Conservation (phyloP, 208 protist species). For the Trypanosoma theileri region DNA sequence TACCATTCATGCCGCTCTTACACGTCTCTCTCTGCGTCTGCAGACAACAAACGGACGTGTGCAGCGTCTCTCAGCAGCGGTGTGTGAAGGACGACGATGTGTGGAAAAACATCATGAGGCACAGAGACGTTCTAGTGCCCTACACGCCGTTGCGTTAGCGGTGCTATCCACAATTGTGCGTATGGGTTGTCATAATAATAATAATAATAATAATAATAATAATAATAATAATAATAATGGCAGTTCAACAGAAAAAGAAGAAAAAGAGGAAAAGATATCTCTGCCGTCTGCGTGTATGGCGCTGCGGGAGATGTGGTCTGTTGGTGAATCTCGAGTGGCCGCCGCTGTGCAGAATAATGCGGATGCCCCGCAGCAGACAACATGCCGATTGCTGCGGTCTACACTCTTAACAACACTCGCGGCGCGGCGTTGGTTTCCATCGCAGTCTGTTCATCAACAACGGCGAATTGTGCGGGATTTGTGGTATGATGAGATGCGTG, state of each 20-base stretch:
- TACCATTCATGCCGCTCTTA: background rate
- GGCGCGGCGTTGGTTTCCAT: constrained; percentile 21
- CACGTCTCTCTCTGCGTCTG: constrained; percentile 7
- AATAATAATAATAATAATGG: too few relatives aligned
- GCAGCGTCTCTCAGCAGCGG: background rate
- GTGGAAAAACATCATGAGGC: too few relatives aligned
- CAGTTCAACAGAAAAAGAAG: background rate
- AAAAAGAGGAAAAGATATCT: background rate
- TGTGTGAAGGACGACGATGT: too few relatives aligned
- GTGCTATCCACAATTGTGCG: constrained; percentile 6
- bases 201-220: too few relatives aligned
- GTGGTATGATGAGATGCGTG: constrained; percentile 8
- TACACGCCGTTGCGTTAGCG: background rate
- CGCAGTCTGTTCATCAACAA: background rate
- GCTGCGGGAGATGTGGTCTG: background rate
- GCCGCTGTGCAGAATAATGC: background rate
- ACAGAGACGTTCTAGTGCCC: too few relatives aligned
- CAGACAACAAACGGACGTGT: background rate
- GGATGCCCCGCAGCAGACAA: constrained; percentile 7
- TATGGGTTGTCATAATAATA: constrained; percentile 3
- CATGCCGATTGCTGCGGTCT: constrained; percentile 15
- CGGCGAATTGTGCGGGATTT: background rate
- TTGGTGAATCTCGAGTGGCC: background rate
- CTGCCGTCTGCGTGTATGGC: background rate
- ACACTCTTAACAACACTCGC: constrained; percentile 17